Base-by-base conservation (phyloP, 2,329 filamentous ascomycete species). In the Fusarium hostae region DNA sequence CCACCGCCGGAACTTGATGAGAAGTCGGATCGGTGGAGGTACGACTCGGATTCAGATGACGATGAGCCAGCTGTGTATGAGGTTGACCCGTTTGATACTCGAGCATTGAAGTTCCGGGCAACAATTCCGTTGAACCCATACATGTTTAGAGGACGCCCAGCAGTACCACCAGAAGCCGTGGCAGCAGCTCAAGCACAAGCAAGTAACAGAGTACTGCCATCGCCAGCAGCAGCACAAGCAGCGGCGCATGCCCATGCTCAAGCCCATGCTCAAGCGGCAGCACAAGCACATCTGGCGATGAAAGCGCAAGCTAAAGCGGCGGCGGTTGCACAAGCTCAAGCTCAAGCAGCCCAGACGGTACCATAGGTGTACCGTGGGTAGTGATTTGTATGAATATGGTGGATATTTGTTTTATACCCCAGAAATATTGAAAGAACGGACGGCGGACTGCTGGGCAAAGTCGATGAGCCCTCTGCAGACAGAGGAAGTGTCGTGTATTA, bases 31-130 rank as follows among this genome's bases (percentile, higher is more conserved):
- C 88, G 91, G 68, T 97, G 92, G 88, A 97, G 94, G 82, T 97
- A 94, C 82, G 94, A 97, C 77, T 91, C 91, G 30, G 93, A 97
- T 75, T 93, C 94, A 68, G 94, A 95, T 71, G 94, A 97, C 50
- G 92, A 95, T 57, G 92, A 94, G 63, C 89, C 91, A 60, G 86
- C 91, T 28, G 85, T 90, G 66, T 94, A 94, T 83, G 88, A 91
- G 60, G 87, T 95, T 63, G 94, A 97, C 78, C 92, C 91, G 40
- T 91, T 87, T 73, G 88, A 89, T 74, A 87, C 86, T 20, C 83
- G 84, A 26, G 86, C 88, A 26, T 81, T 91, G 74, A 88, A 86
- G 74, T 91, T 90, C 74, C 84, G 89, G 41, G 86, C 88, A n/a
- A 87, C 85, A 10, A 87, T 89, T 24, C 87, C 87, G 3, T 78